Base-by-base conservation (phyloP, 2,329 filamentous ascomycete genomes). In the Colletotrichum tofieldiae region DNA sequence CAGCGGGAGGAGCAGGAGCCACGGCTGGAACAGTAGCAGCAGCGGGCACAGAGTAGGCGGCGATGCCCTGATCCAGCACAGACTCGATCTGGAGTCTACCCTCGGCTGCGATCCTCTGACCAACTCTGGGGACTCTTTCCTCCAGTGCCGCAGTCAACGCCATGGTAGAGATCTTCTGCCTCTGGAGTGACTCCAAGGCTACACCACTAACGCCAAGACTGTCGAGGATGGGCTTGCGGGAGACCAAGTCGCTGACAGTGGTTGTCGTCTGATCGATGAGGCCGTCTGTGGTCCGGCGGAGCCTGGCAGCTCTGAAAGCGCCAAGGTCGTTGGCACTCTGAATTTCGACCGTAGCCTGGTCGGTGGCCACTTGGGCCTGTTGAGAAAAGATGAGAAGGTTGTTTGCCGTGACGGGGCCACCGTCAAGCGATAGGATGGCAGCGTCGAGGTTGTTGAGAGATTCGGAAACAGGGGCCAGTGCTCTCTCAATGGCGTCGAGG, bases 171-270 rank as follows among this genome's bases (percentile, higher is more conserved):
- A 62, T 67, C 72, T 78, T 75, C 64, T 78, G 77, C 29, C 75
- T 61, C 45, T 76, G 73, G 26, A 78, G 76, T 16, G 75, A 65
- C 62, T 74, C 65, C 47, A 75, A 65, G 41, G 77, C 77, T 23
- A 77, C 72, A 43, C 52, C 49, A 58, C 75, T 77, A 47, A 76
- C 77, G 49, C 77, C 77, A 32, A 78, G 74, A 70, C 76, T 72
- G 69, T 78, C 77, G 29, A 78, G 75, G 18, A 71, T 54, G 20
- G 76, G 71, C 74, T 78, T 78, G 72, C 78, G 77, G 62, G 71
- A 72, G 39, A 73, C 73, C 52, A 78, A 61, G 45, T 73, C 73
- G 29, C 52, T 49, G 60, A 77, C 71, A 5, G 75, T 77, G 23
- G 65, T 74, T 29, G 76, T 74, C 41, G 77, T 77, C 23, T 76